Evolutionary conservation across 257 asterid genomes (phyloP).

Genomic region (Solanum chmielewskii): DNA sequence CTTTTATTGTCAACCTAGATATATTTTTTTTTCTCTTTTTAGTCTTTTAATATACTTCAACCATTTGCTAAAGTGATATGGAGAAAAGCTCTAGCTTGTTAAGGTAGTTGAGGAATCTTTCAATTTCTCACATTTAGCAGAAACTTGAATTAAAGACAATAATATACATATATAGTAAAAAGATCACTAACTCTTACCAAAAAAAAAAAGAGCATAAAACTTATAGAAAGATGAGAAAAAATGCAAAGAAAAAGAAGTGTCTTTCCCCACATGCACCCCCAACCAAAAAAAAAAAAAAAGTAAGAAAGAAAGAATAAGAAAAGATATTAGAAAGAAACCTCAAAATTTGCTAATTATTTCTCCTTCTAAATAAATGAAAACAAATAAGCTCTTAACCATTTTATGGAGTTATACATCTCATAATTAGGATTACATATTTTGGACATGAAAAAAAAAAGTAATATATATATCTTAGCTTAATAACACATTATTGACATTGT

Average conservation of each 20-base stretch:
- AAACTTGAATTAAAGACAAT: neutral
- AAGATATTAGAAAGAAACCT: neutral
- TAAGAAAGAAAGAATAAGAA: neutral
- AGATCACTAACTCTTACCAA: neutral
- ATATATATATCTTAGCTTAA: neutral
- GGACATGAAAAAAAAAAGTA: neutral
- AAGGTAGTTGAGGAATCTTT: neutral
- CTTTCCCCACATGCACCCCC: neutral
- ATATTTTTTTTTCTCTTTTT: neutral
- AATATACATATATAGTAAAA: neutral
- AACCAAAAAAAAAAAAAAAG: neutral
- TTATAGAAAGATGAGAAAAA: neutral
- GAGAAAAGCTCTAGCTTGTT: neutral
- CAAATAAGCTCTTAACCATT: neutral
- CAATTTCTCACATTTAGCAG: neutral
- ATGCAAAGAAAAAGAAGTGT: neutral
- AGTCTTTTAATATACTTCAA: neutral
- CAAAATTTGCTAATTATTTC: neutral
- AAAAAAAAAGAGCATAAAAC: neutral
- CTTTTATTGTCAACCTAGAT: neutral
- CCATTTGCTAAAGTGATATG: neutral
- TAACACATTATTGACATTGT: neutral
- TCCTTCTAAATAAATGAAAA: neutral
- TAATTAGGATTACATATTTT: neutral
- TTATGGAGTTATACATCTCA: neutral